These are phyloP conservation scores for Cordia subcordata DNA, from an alignment of 257 asterid genomes.

Conservation along the genomic window DNA sequence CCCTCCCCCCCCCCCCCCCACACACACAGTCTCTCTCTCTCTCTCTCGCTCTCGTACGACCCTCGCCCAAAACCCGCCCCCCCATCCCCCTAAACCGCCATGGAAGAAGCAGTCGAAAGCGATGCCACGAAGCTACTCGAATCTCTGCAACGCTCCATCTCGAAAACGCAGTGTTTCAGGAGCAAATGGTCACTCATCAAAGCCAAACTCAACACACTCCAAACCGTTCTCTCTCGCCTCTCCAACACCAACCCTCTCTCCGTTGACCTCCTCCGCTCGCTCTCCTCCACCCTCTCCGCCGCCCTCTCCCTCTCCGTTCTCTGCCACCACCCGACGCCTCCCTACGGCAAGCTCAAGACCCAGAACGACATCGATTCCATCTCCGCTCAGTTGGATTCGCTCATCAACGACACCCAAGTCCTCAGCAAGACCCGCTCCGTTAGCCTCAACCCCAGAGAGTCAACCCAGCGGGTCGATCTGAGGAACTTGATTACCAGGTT, in stretches of 20 bases:
- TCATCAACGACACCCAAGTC: constrained; percentile 60
- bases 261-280: constrained; percentile 50
- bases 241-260: constrained; percentile 35
- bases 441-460: constrained; percentile 35
- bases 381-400: constrained; percentile 54
- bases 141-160: constrained; percentile 43
- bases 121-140: constrained; percentile 29
- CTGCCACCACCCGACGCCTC: constrained; percentile 48
- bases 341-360: constrained; percentile 69
- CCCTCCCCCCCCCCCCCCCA: constrained; percentile 2
- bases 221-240: constrained; percentile 45
- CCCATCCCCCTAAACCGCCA: constrained; percentile 22
- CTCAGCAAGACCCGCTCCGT: constrained; percentile 25
- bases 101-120: constrained; percentile 45
- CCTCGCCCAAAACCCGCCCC: constrained; percentile 16
- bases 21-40: constrained; percentile 3
- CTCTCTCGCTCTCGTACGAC: background rate
- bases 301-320: constrained; percentile 40
- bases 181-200: constrained; percentile 66
- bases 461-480: constrained; percentile 53
- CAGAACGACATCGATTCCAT: constrained; percentile 70
- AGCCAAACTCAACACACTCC: constrained; percentile 51
- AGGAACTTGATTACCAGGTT: constrained; percentile 62
- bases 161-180: constrained; percentile 55
- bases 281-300: constrained; percentile 42